Evolutionary conservation across 352 stramenopile genomes (phyloP).

Genomic region (Globisporangium echinulatum): DNA sequence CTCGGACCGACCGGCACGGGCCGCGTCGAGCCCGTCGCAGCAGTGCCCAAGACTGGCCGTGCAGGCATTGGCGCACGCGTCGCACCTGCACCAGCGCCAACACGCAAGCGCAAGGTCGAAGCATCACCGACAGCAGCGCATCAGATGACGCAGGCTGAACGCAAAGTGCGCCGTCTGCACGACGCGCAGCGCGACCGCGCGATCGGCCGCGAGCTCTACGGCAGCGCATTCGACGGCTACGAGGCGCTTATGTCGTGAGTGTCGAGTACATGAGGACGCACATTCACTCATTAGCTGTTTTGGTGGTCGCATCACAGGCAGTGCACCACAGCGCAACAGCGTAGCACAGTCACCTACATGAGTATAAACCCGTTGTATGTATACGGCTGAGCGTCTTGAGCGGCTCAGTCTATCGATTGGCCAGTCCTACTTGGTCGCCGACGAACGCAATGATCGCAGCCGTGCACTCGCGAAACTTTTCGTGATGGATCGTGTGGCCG

Average conservation of each 20-base stretch:
- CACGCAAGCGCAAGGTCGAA: slow-evolving; percentile 33
- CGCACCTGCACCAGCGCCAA: slow-evolving; percentile 33
- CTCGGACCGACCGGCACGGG: slow-evolving; percentile 28
- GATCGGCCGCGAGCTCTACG: slow-evolving; percentile 43
- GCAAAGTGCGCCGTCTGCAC: slow-evolving; percentile 33
- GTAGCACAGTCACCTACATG: no score
- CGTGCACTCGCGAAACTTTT: slow-evolving; percentile 46
- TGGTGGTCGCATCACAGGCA: no score
- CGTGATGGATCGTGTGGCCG: slow-evolving; percentile 64
- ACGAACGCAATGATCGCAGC: slow-evolving; percentile 62
- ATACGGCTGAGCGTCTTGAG: no score
- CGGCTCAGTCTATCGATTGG: no score
- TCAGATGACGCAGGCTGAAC: slow-evolving; percentile 13
- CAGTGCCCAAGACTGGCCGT: slow-evolving; percentile 48
- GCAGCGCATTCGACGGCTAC: slow-evolving; percentile 44
- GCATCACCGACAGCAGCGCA: slow-evolving; percentile 7
- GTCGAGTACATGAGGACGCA: not conserved
- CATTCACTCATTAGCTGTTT: no score
- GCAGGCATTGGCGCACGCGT: slow-evolving; percentile 31
- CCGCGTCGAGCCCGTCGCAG: slow-evolving; percentile 40
- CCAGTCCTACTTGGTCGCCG: slow-evolving; percentile 8
- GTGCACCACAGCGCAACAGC: no score
- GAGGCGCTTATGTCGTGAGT: slow-evolving; percentile 20
- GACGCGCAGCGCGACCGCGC: slow-evolving; percentile 33
- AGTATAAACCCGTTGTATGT: no score